Base-by-base conservation (phyloP, 2,329 filamentous ascomycete species). In the Sporothrix dimorphospora region DNA sequence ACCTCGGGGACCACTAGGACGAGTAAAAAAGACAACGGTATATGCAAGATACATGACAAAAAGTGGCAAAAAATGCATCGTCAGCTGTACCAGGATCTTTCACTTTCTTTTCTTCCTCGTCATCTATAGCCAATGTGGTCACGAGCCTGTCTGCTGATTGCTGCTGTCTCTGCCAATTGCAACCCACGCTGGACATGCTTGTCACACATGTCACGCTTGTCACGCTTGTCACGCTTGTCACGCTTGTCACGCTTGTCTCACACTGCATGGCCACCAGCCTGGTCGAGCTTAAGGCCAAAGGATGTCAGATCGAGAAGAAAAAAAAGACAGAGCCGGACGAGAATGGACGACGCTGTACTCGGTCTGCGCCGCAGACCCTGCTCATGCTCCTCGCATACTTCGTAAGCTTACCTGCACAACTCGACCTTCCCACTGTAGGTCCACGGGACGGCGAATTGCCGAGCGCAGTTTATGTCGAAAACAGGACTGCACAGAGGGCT, bases 71-170 rank as follows among this genome's bases (percentile, higher is more conserved):
- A 8, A 5, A 12, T n/a, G 38, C 59, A 63, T 45, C 21, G 11
- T 42, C 59, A 63, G 59, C 59, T 63, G 38, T 16, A 14, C 59
- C 59, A 45, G 59, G 59, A 21, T 63, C 38, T 45, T 5, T 63
- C 45, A 16, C n/a, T 24, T 21, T 24, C n/a, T 24, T 21, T 42
- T 27, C 8, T 24, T 45, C n/a, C 1, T 14, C 9, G 42, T 42
- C 19, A 24, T 45, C 38, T 2, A 3, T 19, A 16, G 59, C 59
- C 59, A 63, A 63, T 63, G 38, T 27, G 38, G 59, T 45, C n/a
- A 63, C 59, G 34, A n/a, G 6, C 11, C 19, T 27, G 24, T 27
- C 11, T 55, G 21, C 19, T 27, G 3, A 4, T 55, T 55, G 51
- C 51, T 55, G 21, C 51, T 19, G 14, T 2, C 45, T 7, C 14